Base-by-base conservation (phyloP, 257 asterid species). In the Fraxinus excelsior region DNA sequence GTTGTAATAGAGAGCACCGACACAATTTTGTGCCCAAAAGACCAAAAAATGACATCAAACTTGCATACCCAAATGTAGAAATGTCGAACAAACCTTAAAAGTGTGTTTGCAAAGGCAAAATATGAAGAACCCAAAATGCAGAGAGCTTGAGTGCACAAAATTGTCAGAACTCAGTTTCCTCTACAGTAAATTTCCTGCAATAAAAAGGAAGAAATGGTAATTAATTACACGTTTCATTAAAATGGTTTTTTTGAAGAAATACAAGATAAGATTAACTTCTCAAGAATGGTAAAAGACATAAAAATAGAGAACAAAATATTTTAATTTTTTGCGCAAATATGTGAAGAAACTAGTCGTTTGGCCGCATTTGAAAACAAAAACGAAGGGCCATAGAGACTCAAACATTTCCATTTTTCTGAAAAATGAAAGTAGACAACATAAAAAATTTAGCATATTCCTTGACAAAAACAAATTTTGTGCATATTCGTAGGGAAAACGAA, bases 1-100 rank as follows among this genome's bases (percentile, higher is more conserved):
- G 18, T 18, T 67, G 46, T 69, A 51, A 42, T 68, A 70, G 56
- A 80, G 60, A 51, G 80, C 82, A 84, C 91, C 87, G 82, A 81
- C 88, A 85, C 71, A 71, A 72, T 12, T 62, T 62, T 56, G 25
- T 19, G 25, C 74, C 72, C 73, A 72, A 38, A 78, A 78, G n/a
- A 21, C 0, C 0, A 21, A 67, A 19, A 44, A 49, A 70, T 42
- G 51, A 2, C 53, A 46, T 13, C 18, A 46, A 14, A 46, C 53
- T 46, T 46, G 0, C 56, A 16, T 60, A 60, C 58, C 58, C 18
- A 74, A 64, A 53, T 35, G 72, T 49, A 80, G 72, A 76, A 26
- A 1, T 25, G 74, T 25, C 73, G 65, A 76, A 72, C 85, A 76
- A 70, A 83, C 81, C 84, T 82, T 64, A 6, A 80, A 60, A 25